phyloP scores from a whole-genome alignment of 1,284 basidiomycete species.

The Pterulicium gracile region DNA sequence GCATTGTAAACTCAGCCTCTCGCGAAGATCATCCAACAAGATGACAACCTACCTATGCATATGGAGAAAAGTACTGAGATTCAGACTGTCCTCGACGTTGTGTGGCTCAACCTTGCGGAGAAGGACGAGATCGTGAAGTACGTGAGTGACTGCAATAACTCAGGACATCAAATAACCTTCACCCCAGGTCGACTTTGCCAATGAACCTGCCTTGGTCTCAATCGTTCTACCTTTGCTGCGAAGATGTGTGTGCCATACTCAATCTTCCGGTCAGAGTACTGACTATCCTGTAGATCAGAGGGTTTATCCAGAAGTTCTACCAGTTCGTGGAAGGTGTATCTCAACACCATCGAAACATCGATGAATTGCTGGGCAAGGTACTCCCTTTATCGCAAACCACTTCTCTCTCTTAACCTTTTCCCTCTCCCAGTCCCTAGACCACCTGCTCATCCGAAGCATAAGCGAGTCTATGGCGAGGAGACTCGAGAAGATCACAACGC shows the following conservation, averaged over 20 bases:
- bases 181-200: conserved; percentile 55
- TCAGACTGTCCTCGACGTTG: conserved; percentile 68
- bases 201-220: conserved; percentile 88
- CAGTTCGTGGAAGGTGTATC: conserved; percentile 92
- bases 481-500: conserved; percentile 62
- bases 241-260: conserved; percentile 51
- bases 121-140: conserved; percentile 54
- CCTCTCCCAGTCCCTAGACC: conserved; percentile 73
- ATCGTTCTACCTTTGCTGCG: conserved; percentile 90
- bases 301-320: conserved; percentile 94
- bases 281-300: conserved; percentile 53
- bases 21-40: conserved; percentile 71
- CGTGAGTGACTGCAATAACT: neutral
- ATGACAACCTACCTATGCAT: conserved; percentile 90
- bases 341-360: conserved; percentile 86
- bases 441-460: conserved; percentile 75
- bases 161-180: conserved; percentile 5
- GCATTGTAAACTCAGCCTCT: conserved; percentile 6
- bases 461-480: conserved; percentile 68
- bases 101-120: conserved; percentile 76
- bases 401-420: conserved; percentile 2
- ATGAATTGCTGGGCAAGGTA: conserved; percentile 86
- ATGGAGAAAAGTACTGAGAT: conserved; percentile 66
- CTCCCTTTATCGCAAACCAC: conserved; percentile 1
- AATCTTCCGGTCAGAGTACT: conserved; percentile 1